A percentile compares a stretch with the other conserved stretches of the same genome.
Evolutionary conservation across 768 basidiomycete species (phyloP).

Genomic region (Amanita pseudoporphyria): DNA sequence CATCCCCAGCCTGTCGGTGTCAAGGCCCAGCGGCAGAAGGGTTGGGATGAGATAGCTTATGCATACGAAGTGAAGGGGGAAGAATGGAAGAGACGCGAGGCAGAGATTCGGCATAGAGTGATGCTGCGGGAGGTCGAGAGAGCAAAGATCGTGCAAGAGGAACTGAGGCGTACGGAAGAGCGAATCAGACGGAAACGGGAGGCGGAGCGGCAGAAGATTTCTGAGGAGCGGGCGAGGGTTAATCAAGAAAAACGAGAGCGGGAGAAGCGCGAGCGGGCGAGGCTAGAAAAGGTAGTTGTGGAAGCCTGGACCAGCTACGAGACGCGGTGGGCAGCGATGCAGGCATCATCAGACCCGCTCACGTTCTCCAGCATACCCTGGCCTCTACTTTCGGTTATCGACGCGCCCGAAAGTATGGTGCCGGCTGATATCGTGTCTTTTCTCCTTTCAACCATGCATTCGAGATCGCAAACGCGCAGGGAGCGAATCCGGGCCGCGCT

Average conservation of each 20-base stretch:
- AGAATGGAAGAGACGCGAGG: slow-evolving; percentile 42
- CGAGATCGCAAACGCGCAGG: slow-evolving; percentile 44
- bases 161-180: slow-evolving; percentile 23
- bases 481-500: slow-evolving; percentile 60
- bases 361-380: slow-evolving; percentile 62
- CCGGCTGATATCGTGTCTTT: slow-evolving; percentile 47
- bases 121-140: slow-evolving; percentile 38
- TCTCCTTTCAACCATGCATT: slow-evolving; percentile 58
- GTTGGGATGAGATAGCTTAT: slow-evolving; percentile 46
- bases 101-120: slow-evolving; percentile 32
- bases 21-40: slow-evolving; percentile 20
- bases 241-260: slow-evolving; percentile 30
- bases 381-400: slow-evolving; percentile 44
- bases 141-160: slow-evolving; percentile 40
- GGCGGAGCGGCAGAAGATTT: slow-evolving; percentile 34
- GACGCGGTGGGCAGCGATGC: slow-evolving; percentile 47
- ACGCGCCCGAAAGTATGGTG: slow-evolving; percentile 38
- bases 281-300: slow-evolving; percentile 32
- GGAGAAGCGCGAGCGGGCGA: slow-evolving; percentile 32
- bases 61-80: slow-evolving; percentile 41
- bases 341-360: slow-evolving; percentile 34
- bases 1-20: slow-evolving; percentile 10
- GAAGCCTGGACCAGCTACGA: slow-evolving; percentile 63
- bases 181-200: slow-evolving; percentile 25
- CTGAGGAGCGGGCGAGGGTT: slow-evolving; percentile 36